Conservation (phyloP, 2,329 filamentous ascomycete species). For the Penicillium brevicompactum region DNA sequence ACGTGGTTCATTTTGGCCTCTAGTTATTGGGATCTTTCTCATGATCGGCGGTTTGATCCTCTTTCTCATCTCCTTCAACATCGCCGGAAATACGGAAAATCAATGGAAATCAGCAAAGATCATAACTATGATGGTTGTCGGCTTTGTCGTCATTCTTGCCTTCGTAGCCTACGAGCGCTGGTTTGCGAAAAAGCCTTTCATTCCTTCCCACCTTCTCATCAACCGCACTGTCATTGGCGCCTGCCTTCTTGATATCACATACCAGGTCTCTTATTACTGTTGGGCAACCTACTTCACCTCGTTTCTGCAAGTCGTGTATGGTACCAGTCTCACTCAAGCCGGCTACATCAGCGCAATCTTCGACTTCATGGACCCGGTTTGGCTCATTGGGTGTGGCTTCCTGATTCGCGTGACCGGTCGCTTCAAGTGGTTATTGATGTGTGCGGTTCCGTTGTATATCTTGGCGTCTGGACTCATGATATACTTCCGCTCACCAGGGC, state of each 20-base stretch:
- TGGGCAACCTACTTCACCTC: conserved; percentile 33
- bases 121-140: conserved; percentile 56
- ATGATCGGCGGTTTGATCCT: conserved; percentile 62
- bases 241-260: conserved; percentile 30
- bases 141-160: conserved; percentile 52
- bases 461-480: conserved; percentile 60
- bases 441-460: conserved; percentile 56
- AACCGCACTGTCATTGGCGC: conserved; percentile 32
- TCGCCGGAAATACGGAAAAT: conserved; percentile 44
- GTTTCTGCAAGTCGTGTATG: conserved; percentile 29
- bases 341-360: conserved; percentile 52
- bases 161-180: conserved; percentile 59
- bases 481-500: conserved; percentile 53
- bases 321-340: conserved; percentile 31
- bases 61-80: conserved; percentile 48
- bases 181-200: conserved; percentile 48
- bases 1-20: neutral
- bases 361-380: conserved; percentile 45
- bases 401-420: conserved; percentile 53
- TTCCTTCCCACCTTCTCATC: conserved; percentile 47
- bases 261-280: conserved; percentile 35
- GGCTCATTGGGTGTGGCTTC: conserved; percentile 40
- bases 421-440: conserved; percentile 57
- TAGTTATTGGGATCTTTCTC: conserved; percentile 60
- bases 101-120: conserved; percentile 50